Conservation (phyloP, 2,329 filamentous ascomycete species). For the Meredithiella fracta region DNA sequence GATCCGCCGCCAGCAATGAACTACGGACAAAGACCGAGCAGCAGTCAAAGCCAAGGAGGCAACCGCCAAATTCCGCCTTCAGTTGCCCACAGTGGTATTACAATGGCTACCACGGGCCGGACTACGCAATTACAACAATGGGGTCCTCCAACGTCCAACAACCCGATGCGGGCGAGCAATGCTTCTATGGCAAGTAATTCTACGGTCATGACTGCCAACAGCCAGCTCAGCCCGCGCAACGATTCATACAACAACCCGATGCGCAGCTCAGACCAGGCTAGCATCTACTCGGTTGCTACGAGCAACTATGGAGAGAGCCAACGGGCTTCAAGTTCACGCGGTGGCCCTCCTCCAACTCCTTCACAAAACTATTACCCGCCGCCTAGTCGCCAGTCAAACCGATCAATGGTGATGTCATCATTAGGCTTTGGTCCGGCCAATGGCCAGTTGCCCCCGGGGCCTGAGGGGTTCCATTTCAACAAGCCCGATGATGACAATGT, state of each 20-base stretch:
- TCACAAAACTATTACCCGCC: conserved; percentile 38
- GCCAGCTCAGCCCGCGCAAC: conserved; percentile 30
- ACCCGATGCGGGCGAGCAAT: conserved; percentile 31
- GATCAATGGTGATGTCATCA: conserved; percentile 36
- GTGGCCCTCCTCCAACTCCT: conserved; percentile 39
- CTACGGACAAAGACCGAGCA: conserved; percentile 18
- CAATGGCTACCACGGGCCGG: conserved; percentile 55
- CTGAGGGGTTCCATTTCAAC: conserved; percentile 44
- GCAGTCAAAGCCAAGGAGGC: conserved; percentile 26
- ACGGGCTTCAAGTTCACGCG: conserved; percentile 30
- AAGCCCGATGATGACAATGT: conserved; percentile 66
- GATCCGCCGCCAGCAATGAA: conserved; percentile 35
- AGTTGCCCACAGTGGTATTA: conserved; percentile 41
- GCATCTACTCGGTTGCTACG: conserved; percentile 22
- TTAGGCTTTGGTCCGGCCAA: conserved; percentile 34
- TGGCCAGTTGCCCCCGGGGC: conserved; percentile 33
- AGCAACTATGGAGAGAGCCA: conserved; percentile 6
- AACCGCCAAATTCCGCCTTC: conserved; percentile 37
- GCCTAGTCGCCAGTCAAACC: conserved; percentile 38
- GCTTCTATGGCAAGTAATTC: conserved; percentile 31
- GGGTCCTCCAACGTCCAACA: conserved; percentile 31
- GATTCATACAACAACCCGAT: conserved; percentile 32
- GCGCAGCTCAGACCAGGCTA: conserved; percentile 39
- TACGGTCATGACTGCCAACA: conserved; percentile 43
- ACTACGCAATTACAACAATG: conserved; percentile 64